These are phyloP conservation scores for Paraphaeosphaeria minitans DNA, from an alignment of 2,329 filamentous ascomycete genomes.

Conservation along the genomic window DNA sequence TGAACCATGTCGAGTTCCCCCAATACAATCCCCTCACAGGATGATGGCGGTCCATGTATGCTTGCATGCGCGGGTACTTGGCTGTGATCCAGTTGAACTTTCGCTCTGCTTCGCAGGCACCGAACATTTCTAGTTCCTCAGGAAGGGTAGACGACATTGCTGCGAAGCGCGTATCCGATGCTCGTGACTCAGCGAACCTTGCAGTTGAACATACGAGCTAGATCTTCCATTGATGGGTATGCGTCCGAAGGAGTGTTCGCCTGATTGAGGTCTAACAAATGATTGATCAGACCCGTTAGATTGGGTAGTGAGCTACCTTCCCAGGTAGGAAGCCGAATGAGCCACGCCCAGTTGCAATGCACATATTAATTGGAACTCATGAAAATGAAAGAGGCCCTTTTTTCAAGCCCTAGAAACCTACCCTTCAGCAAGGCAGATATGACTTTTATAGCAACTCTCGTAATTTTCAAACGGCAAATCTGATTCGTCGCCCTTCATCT, in stretches of 20 bases:
- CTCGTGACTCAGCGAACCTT: neutral
- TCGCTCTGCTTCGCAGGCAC: neutral
- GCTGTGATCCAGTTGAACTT: neutral
- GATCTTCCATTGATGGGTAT: neutral
- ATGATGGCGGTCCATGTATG: neutral
- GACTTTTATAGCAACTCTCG: neutral
- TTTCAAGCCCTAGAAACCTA: neutral
- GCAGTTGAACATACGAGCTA: neutral
- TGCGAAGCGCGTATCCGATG: neutral
- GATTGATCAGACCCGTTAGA: neutral
- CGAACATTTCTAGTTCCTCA: neutral
- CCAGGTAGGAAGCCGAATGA: neutral
- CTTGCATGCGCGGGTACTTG: conserved; percentile 1
- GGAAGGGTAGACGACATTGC: neutral
- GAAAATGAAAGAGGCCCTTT: neutral
- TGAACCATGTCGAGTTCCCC: neutral
- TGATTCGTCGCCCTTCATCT: neutral
- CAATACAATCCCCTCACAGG: neutral
- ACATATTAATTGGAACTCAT: neutral
- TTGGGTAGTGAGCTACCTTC: neutral
- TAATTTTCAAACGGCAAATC: neutral
- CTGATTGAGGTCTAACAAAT: neutral
- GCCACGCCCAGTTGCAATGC: neutral
- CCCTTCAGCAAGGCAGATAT: neutral
- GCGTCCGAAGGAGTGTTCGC: neutral